A percentile compares a stretch with the other conserved stretches of the same genome.
These are phyloP conservation scores for Tetraselmis chui DNA, from an alignment of 139 green algal genomes.

Conservation along the genomic window DNA sequence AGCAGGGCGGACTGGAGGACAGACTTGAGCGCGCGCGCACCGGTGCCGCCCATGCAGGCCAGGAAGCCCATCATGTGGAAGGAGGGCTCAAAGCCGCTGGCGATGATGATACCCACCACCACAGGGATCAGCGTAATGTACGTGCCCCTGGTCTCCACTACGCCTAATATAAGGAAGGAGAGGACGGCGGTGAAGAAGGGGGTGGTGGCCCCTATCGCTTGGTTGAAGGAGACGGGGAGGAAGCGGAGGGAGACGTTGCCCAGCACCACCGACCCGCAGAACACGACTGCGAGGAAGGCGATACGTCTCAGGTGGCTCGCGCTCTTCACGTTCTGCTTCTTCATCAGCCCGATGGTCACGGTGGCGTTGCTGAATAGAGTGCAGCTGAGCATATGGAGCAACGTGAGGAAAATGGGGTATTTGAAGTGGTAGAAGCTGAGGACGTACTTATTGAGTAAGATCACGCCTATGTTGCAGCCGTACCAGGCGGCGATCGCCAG, in stretches of 20 bases:
- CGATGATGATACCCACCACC: slow-evolving; percentile 81
- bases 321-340: slow-evolving; percentile 53
- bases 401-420: slow-evolving; percentile 83
- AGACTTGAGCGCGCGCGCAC: slow-evolving; percentile 23
- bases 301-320: slow-evolving; percentile 70
- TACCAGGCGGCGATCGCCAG: slow-evolving; percentile 54
- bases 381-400: slow-evolving; percentile 90
- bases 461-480: slow-evolving; percentile 80
- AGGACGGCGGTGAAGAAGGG: slow-evolving; percentile 91
- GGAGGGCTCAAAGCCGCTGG: slow-evolving; percentile 72
- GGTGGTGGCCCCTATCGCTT: slow-evolving; percentile 89
- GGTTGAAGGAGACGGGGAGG: slow-evolving; percentile 90
- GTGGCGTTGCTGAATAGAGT: slow-evolving; percentile 46
- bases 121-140: slow-evolving; percentile 88
- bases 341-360: slow-evolving; percentile 38
- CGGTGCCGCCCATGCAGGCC: slow-evolving; percentile 66
- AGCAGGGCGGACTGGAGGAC: slow-evolving; percentile 61
- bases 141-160: slow-evolving; percentile 47
- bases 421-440: slow-evolving; percentile 70
- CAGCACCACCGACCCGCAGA: slow-evolving; percentile 81
- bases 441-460: slow-evolving; percentile 94
- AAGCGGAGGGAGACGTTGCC: slow-evolving; percentile 83
- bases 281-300: slow-evolving; percentile 65
- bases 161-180: slow-evolving; percentile 42
- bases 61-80: slow-evolving; percentile 84